Base-by-base conservation (phyloP, 306 rosid genomes). In the Cajanus cajan region DNA sequence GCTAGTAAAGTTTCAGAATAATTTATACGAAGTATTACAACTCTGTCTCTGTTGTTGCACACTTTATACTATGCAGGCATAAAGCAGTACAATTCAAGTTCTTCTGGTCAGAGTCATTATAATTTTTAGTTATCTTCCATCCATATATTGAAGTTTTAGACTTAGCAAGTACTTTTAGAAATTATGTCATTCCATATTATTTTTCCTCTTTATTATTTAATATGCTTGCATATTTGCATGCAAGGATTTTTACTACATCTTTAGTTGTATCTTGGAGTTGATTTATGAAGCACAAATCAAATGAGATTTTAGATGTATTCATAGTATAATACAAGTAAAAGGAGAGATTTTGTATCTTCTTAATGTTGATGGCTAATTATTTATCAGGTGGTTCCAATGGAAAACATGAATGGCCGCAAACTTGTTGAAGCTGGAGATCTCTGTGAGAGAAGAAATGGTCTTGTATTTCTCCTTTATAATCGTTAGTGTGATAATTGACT, bases 391-490 rank as follows among this genome's bases (percentile, higher is more conserved):
- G 93, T 96, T 80, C 99, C 99, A 8, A 93, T 93, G 92, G 99
- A 96, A 89, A 96, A 96, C 83, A 18, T 82, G 71, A 93, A 91
- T 77, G 99, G 99, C 36, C 98, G 98, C 73, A 87, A 84, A 85
- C 82, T 91, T 67, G 99, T 96, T 39, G 98, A 96, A 86, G 89
- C 89, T 59, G 96, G 96, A 79, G 97, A 96, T 82, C 87, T 87
- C 61, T 96, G 99, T 68, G 99, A 96, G 87, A 92, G 99, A 73
- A 90, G 97, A 93, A 96, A 96, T 84, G 99, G 99, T 95, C 58
- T 77, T 28, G 74, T 69, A 51, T 68, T 66, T 75, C 10, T 61
- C 81, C 73, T 78, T 73, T 78, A 28, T 71, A 31, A 68, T 65
- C n/a, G 65, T 57, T 34, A 34, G 77, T 67, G 25, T 74, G 51